phyloP scores from a whole-genome alignment of 805 yeast genomes.

The Alloascoidea africana region DNA sequence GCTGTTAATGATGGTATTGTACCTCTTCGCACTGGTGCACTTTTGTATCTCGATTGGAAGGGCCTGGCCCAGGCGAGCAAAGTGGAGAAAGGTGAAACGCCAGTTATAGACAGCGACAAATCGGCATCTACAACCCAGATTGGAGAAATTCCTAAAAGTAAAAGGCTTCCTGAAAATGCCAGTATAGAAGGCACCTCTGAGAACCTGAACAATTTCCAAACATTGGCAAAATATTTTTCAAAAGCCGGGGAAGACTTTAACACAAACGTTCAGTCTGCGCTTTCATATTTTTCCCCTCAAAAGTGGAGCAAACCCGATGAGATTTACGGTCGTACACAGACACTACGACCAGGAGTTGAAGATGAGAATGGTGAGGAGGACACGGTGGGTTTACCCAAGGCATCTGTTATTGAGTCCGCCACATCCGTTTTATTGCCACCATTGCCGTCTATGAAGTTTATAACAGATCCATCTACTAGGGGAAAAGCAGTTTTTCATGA shows the following conservation, averaged over 20 bases:
- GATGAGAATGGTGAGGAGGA: constrained; percentile 7
- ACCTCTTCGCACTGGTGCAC: constrained; percentile 58
- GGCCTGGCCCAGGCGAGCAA: constrained; percentile 21
- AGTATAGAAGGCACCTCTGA: not conserved
- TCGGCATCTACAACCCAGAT: constrained; percentile 5
- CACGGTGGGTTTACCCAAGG: constrained; percentile 32
- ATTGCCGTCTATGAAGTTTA: constrained; percentile 42
- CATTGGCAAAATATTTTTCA: not conserved
- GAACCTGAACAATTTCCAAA: not conserved
- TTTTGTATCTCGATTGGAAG: constrained; percentile 53
- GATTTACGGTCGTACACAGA: constrained; percentile 7
- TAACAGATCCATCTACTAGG: constrained; percentile 49
- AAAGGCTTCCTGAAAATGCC: constrained; percentile 9
- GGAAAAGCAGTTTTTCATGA: constrained; percentile 53
- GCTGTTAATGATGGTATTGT: constrained; percentile 71
- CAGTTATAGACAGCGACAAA: not conserved
- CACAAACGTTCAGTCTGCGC: not conserved
- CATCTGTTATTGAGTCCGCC: constrained; percentile 59
- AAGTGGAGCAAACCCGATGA: constrained; percentile 6
- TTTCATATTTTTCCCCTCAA: constrained; percentile 3
- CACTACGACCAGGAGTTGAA: too few relatives aligned
- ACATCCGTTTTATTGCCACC: constrained; percentile 56
- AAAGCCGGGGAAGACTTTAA: constrained; percentile 1
- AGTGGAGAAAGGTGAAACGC: constrained; percentile 4
- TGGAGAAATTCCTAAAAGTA: constrained; percentile 19